Evolutionary conservation across 305 asterid genomes (phyloP), one percentile per base, ranked within the genome.

Genomic region (Rubia tinctorum): DNA sequence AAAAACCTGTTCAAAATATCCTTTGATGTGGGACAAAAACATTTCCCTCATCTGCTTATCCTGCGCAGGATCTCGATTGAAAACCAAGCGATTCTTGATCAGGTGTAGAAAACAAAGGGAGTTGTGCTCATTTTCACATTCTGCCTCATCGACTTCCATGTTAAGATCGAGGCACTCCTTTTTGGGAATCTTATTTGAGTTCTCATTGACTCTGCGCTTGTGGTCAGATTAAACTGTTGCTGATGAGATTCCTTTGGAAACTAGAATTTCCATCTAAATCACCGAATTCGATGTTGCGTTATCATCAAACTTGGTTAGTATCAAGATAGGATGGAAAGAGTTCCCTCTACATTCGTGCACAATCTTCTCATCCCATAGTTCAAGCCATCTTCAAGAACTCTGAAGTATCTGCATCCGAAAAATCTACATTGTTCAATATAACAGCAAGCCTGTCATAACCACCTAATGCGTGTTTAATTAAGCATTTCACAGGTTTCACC

Each of bases 361-460:
- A 20, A 39, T 10, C 74, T 39, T 14, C 78, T 79, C 69, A 79
- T 7, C 63, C 80, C 82, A 40, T 47, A 75, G 78, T 78, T 85
- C 27, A 68, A 75, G 8, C 78, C 78, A 66, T 84, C 77, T 42
- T 27, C 80, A 14, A 92, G 93, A 79, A 88, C 75, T 79, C 80
- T 10, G 75, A 73, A 40, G 88, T 73, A 74, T 86, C 88, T 8
- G 81, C 71, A 75, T 88, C 87, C 25, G 91, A 87, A 75, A 55
- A 82, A 68, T 91, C 88, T 4, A 84, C 76, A 80, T 87, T 85
- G 73, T 93, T 96, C 15, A 93, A 60, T 56, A 91, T 77, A 73
- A 84, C 72, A 0, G 89, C 98, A 1, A 82, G 75, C 47, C 74
- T 86, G 45, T 72, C 86, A 17, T 78, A 84, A 45, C 69, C 73